These are phyloP conservation scores for Russula virescens DNA, from an alignment of 768 basidiomycete genomes.

Conservation along the genomic window DNA sequence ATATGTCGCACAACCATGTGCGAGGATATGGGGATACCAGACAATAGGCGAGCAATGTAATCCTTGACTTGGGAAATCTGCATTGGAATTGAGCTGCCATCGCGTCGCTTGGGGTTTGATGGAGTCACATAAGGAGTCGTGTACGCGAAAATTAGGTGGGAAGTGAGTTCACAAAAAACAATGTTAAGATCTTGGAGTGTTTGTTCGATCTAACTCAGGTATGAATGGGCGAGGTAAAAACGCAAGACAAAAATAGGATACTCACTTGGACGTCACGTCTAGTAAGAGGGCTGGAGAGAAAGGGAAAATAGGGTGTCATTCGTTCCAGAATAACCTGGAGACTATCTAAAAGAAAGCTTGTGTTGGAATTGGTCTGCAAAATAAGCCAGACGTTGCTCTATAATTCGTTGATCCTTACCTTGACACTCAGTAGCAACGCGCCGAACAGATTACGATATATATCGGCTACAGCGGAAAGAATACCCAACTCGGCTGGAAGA, in stretches of 20 bases:
- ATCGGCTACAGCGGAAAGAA: constrained; percentile 50
- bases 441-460: constrained; percentile 60
- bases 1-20: constrained; percentile 41
- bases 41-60: constrained; percentile 56
- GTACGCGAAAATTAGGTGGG: constrained; percentile 46
- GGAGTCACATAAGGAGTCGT: constrained; percentile 27
- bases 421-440: constrained; percentile 41
- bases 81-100: constrained; percentile 10
- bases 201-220: constrained; percentile 49
- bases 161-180: constrained; percentile 70
- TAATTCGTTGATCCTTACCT: constrained; percentile 32
- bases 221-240: constrained; percentile 13
- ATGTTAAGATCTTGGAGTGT: constrained; percentile 66
- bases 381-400: not conserved
- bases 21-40: constrained; percentile 32
- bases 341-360: constrained; percentile 38
- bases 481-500: constrained; percentile 53
- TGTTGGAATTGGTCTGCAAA: constrained; percentile 20
- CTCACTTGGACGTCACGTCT: constrained; percentile 55
- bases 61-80: constrained; percentile 40
- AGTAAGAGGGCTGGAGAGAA: constrained; percentile 35
- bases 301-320: constrained; percentile 84
- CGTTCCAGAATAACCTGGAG: constrained; percentile 59
- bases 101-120: constrained; percentile 16
- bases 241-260: not conserved